Conservation (phyloP, 768 basidiomycete genomes). For the Trametes maxima region DNA sequence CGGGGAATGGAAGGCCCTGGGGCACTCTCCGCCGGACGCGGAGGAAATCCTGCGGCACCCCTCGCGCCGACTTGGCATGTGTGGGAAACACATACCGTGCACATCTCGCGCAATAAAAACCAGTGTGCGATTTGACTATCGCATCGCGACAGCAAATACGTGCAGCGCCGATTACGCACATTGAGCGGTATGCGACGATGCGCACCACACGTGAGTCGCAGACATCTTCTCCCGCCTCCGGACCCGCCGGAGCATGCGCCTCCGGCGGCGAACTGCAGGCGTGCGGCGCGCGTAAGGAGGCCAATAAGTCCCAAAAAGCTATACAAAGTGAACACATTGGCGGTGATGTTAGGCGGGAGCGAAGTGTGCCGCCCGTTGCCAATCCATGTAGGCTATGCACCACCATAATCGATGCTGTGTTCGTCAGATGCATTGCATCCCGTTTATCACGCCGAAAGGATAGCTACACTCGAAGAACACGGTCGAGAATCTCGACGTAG, state of each 20-base stretch:
- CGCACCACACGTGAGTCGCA: not conserved
- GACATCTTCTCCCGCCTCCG: not conserved
- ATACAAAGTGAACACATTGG: not conserved
- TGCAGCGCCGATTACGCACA: not conserved
- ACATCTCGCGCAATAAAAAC: not conserved
- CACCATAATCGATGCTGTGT: not conserved
- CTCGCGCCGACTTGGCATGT: not conserved
- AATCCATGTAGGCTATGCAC: not conserved
- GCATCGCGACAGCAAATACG: not conserved
- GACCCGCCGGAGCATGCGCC: not conserved
- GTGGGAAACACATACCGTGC: not conserved
- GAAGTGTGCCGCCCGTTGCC: not conserved
- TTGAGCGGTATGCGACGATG: not conserved
- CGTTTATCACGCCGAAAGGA: not conserved
- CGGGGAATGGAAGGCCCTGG: conserved; percentile 11
- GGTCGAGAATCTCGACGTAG: not conserved
- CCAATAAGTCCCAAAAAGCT: not conserved
- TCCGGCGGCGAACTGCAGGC: not conserved
- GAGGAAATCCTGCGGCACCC: conserved; percentile 4
- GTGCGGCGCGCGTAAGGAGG: not conserved
- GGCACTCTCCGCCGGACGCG: conserved; percentile 9
- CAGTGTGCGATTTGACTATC: not conserved
- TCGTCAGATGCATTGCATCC: not conserved
- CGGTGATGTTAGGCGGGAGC: not conserved
- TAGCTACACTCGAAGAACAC: not conserved